A percentile compares a stretch with the other conserved stretches of the same genome.
These are phyloP conservation scores for Chaetoscypha palmicola DNA, from an alignment of 2,329 filamentous ascomycete species.

Conservation along the genomic window DNA sequence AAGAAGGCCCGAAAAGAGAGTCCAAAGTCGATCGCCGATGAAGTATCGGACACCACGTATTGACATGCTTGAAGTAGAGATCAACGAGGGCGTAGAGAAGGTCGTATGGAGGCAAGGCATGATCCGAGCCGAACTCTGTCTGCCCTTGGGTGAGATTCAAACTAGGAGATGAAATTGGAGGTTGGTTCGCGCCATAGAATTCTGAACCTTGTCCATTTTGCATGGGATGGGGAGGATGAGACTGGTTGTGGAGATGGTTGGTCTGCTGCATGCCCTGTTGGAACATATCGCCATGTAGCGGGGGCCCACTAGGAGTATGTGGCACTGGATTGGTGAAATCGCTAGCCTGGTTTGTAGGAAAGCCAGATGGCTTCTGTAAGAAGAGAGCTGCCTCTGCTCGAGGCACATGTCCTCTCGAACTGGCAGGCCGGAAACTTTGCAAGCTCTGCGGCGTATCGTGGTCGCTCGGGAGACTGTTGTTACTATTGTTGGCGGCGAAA, in stretches of 20 bases:
- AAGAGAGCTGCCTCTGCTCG: constrained; percentile 55
- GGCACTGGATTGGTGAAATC: constrained; percentile 42
- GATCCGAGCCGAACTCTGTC: constrained; percentile 46
- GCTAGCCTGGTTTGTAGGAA: constrained; percentile 40
- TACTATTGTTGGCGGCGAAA: constrained; percentile 35
- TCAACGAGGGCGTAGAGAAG: constrained; percentile 66
- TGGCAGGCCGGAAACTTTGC: constrained; percentile 43
- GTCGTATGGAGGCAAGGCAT: constrained; percentile 68
- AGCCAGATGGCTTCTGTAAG: constrained; percentile 50
- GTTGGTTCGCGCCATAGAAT: constrained; percentile 29
- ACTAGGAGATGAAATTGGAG: constrained; percentile 50
- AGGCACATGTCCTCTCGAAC: constrained; percentile 39
- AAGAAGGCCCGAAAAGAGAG: constrained; percentile 68
- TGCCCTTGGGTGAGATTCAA: constrained; percentile 44
- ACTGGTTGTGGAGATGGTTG: constrained; percentile 19
- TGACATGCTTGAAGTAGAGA: constrained; percentile 73
- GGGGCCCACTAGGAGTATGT: constrained; percentile 35
- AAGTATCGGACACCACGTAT: constrained; percentile 84
- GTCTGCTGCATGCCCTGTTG: constrained; percentile 38
- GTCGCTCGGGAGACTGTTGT: constrained; percentile 44
- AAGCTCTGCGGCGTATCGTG: constrained; percentile 48
- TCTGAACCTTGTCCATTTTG: constrained; percentile 25
- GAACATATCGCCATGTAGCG: constrained; percentile 42
- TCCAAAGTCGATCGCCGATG: constrained; percentile 78
- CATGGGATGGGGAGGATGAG: constrained; percentile 12